Base-by-base conservation (phyloP, 2,329 filamentous ascomycete species). In the Fusarium penzigii region DNA sequence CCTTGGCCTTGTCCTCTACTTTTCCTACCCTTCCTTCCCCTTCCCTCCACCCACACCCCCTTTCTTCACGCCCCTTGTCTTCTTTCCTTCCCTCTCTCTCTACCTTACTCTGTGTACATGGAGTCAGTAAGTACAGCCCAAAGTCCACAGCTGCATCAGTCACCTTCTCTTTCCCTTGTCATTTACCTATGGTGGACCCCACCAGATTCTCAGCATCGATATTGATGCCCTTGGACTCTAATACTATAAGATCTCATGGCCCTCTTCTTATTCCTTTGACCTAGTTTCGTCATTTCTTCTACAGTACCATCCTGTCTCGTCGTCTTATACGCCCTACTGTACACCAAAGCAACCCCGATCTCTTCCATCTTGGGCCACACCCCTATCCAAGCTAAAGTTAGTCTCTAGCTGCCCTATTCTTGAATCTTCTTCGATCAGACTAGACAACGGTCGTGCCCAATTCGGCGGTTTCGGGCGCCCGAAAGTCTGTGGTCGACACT, bases 221-320 rank as follows among this genome's bases (percentile, higher is more conserved):
- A 49, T 53, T 45, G 50, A 64, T 64, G 48, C 58, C 52, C 48
- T 53, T 60, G 48, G 44, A 57, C 44, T 29, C 20, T 44, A 46
- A 58, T 55, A 46, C 51, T 65, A 64, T 65, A 64, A 65, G 60
- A 65, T 61, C 55, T 53, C 49, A 61, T 55, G 46, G 48, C 48
- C 58, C 57, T 55, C 57, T 58, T 62, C 51, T 54, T 39, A 56
- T 60, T 53, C 51, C 47, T 25, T 25, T 25, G 20, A 25, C 20
- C 20, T 48, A 46, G 48, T 62, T 64, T 64, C 55, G 58, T 64
- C 62, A 65, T 65, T 51, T 61, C 41, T 53, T 34, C 52, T 55
- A n/a, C n/a, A n/a, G n/a, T n/a, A 61, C 58, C 56, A 49, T 46
- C 51, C 56, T 53, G 55, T 61, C 41, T 54, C 51, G 52, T 39